Conservation (phyloP, 2,329 filamentous ascomycete species). For the Ascochyta koolunga region DNA sequence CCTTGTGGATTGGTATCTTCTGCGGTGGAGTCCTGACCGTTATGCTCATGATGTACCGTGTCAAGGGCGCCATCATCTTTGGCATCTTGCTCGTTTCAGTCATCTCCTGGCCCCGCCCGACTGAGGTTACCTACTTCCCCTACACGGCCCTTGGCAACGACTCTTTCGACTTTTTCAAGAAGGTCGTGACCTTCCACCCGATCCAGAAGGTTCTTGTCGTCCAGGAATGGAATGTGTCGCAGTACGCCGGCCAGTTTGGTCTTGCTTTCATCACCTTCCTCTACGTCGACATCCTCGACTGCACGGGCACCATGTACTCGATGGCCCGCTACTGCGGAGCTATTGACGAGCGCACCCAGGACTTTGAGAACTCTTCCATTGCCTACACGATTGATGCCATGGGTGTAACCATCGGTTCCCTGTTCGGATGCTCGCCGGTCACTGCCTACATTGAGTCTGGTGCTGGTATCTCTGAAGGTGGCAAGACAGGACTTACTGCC, state of each 20-base stretch:
- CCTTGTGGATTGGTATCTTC: constrained; percentile 89
- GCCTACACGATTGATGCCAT: constrained; percentile 86
- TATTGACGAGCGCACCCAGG: constrained; percentile 80
- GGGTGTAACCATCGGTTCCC: constrained; percentile 78
- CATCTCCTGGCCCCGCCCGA: constrained; percentile 84
- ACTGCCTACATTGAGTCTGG: constrained; percentile 90
- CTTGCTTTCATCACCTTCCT: constrained; percentile 87
- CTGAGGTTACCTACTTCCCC: constrained; percentile 81
- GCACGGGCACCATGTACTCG: constrained; percentile 84
- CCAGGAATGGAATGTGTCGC: constrained; percentile 74
- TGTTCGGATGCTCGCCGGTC: constrained; percentile 79
- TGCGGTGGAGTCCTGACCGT: constrained; percentile 81
- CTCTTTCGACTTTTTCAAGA: constrained; percentile 84
- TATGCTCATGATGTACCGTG: constrained; percentile 80
- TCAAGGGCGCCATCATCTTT: constrained; percentile 85
- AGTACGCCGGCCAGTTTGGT: constrained; percentile 76
- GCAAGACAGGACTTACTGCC: constrained; percentile 82
- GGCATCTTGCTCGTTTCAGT: constrained; percentile 85
- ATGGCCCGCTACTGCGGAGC: constrained; percentile 85
- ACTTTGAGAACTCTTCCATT: constrained; percentile 83
- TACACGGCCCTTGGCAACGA: constrained; percentile 71
- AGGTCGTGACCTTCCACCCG: constrained; percentile 82
- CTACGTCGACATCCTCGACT: constrained; percentile 88
- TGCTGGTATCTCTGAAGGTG: constrained; percentile 86
- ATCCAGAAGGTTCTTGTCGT: constrained; percentile 73